Evolutionary conservation across 441 rosid species (phyloP), one percentile per base, ranked within the genome.

Genomic region (Lepidium campestre): DNA sequence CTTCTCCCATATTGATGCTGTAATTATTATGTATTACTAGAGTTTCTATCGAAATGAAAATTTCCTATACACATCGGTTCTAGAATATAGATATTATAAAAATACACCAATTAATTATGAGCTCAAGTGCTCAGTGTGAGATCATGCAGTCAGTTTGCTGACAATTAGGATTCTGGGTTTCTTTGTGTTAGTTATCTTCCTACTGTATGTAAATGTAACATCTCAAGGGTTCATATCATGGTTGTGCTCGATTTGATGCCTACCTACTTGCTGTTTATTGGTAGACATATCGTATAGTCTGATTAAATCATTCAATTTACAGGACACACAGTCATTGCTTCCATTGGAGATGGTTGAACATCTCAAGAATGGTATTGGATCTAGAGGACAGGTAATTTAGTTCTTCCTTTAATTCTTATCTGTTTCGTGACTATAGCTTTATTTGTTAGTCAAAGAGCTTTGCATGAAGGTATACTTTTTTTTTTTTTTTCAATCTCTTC

Each of bases 321-420:
- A 89, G 98, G 89, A 74, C 19, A 86, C 80, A 57, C 72, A 79
- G 68, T 80, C 88, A 35, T 79, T 94, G 79, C 71, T 74, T 44
- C 90, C 94, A 9, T 31, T 53, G 18, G 97, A 84, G 80, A 88
- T 94, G 89, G 80, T 89, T 74, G 85, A 85, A 75, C 99, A 94
- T 85, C 97, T 94, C 65, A 81, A 65, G 75, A 71, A 79, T 79
- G 88, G 84, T 78, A 55, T 79, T 70, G 99, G 98, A 71, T 83
- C 88, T 49, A 79, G 74, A 54, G 94, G 92, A 66, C 98, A 91
- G 91, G 97, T 94, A 74, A 67, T 63, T 72, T 58, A 62, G n/a
- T 50, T 18, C 29, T 40, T 39, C 37, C 10, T 62, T 10, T 14
- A 54, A 42, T 25, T 32, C 40, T 35, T 35, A 13, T 53, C 40